These are phyloP conservation scores for Russula olivacea DNA, from an alignment of 768 basidiomycete genomes.

Conservation along the genomic window DNA sequence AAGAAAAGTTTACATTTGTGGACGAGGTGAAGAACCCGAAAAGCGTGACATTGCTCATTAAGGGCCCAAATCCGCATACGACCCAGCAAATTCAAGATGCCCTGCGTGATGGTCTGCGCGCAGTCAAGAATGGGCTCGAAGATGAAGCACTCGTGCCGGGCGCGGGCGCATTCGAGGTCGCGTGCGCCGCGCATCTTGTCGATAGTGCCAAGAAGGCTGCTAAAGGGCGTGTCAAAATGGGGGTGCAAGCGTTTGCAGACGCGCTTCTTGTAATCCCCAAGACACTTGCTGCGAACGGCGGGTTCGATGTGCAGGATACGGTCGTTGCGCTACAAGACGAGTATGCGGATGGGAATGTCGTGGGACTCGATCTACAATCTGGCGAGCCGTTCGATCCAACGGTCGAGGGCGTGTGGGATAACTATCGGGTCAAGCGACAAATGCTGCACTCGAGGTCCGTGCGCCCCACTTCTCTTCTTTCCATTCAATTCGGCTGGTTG, in stretches of 20 bases:
- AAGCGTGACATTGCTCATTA: slow-evolving; percentile 93
- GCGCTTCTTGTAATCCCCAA: slow-evolving; percentile 93
- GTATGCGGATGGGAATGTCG: slow-evolving; percentile 85
- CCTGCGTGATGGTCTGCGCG: slow-evolving; percentile 91
- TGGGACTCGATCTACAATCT: slow-evolving; percentile 86
- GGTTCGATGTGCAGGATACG: slow-evolving; percentile 94
- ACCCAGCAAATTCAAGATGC: slow-evolving; percentile 97
- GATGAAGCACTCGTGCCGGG: slow-evolving; percentile 86
- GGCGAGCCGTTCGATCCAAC: slow-evolving; percentile 97
- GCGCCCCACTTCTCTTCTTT: not conserved
- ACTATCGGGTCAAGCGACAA: slow-evolving; percentile 97
- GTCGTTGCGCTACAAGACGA: slow-evolving; percentile 95
- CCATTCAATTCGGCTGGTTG: slow-evolving; percentile 26
- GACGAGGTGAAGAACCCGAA: slow-evolving; percentile 95
- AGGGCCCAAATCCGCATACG: slow-evolving; percentile 95
- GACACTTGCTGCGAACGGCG: slow-evolving; percentile 92
- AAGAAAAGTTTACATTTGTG: slow-evolving; percentile 97
- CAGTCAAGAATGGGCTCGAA: slow-evolving; percentile 95
- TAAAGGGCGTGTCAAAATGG: slow-evolving; percentile 94
- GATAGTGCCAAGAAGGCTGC: slow-evolving; percentile 76
- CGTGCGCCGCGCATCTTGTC: slow-evolving; percentile 79
- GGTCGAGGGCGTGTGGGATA: slow-evolving; percentile 96
- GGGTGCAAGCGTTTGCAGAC: slow-evolving; percentile 95
- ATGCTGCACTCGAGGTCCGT: slow-evolving; percentile 95
- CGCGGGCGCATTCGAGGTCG: slow-evolving; percentile 96